Percentiles rank a stretch among this genome's conserved stretches.
phyloP scores from a whole-genome alignment of 768 basidiomycete genomes.

The Basidioascus undulatus region DNA sequence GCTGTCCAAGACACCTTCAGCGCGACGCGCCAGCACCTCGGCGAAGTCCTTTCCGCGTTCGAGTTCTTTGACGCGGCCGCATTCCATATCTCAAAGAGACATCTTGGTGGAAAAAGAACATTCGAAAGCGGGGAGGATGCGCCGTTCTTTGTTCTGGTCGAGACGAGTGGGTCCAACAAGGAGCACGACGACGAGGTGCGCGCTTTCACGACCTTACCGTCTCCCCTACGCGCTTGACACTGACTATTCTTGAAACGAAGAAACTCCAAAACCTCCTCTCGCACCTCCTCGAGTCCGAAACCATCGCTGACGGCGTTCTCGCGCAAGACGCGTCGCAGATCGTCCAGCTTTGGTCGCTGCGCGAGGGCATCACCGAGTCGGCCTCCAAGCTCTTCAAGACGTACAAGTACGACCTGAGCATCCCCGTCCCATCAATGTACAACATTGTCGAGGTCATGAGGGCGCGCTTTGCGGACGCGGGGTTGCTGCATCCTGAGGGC shows the following conservation, averaged over 20 bases:
- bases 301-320: conserved; percentile 70
- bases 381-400: conserved; percentile 78
- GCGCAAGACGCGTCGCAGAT: conserved; percentile 81
- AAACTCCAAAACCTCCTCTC: conserved; percentile 66
- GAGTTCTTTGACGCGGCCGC: conserved; percentile 81
- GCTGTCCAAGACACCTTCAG: conserved; percentile 68
- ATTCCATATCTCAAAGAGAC: conserved; percentile 28
- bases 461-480: conserved; percentile 31
- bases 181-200: conserved; percentile 82
- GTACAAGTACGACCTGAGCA: conserved; percentile 88
- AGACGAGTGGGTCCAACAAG: conserved; percentile 76
- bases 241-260: conserved; percentile 21
- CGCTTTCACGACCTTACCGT: not conserved
- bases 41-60: conserved; percentile 90
- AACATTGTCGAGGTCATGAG: conserved; percentile 58
- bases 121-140: conserved; percentile 60
- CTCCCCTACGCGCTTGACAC: not conserved
- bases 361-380: conserved; percentile 80
- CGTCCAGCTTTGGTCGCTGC: conserved; percentile 65
- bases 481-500: conserved; percentile 33
- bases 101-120: conserved; percentile 19
- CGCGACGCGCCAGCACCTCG: conserved; percentile 52
- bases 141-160: conserved; percentile 63
- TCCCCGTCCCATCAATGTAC: conserved; percentile 69
- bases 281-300: conserved; percentile 41